A percentile compares a stretch with the other conserved stretches of the same genome.
These are phyloP conservation scores for Brassica hybrid DNA, from an alignment of 441 rosid genomes.

Conservation along the genomic window DNA sequence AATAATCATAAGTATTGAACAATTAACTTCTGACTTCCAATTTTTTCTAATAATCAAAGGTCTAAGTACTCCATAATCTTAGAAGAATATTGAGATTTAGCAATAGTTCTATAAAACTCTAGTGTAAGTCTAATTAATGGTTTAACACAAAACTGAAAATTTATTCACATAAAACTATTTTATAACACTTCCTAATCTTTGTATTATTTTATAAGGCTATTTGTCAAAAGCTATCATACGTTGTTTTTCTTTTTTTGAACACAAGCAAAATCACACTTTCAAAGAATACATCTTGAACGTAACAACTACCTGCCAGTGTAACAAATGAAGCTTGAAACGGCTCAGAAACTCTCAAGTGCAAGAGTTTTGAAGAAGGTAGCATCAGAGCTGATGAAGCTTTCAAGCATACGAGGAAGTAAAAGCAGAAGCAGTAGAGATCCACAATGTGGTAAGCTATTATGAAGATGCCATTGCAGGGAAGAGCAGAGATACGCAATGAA, in stretches of 20 bases:
- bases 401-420: constrained; percentile 55
- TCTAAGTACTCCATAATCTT: no score
- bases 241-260: no score
- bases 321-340: constrained; percentile 45
- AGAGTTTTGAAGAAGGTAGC: constrained; percentile 20
- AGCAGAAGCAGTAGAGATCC: constrained; percentile 54
- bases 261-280: not conserved
- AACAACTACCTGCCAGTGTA: constrained; percentile 54
- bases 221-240: not conserved
- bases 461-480: constrained; percentile 64
- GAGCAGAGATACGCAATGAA: constrained; percentile 44
- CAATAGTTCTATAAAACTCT: no score
- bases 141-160: no score
- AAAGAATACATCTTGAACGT: not conserved
- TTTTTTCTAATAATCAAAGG: no score
- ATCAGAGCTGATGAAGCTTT: constrained; percentile 44
- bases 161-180: no score
- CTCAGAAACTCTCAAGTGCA: constrained; percentile 49
- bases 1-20: no score
- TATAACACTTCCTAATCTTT: no score
- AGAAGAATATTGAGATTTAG: no score
- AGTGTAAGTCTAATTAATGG: no score
- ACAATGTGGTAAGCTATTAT: constrained; percentile 55
- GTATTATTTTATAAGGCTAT: no score
- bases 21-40: no score